A percentile compares a stretch with the other conserved stretches of the same genome.
These are phyloP conservation scores for Nakazawaea ernobii DNA, from an alignment of 805 yeast genomes.

Conservation along the genomic window DNA sequence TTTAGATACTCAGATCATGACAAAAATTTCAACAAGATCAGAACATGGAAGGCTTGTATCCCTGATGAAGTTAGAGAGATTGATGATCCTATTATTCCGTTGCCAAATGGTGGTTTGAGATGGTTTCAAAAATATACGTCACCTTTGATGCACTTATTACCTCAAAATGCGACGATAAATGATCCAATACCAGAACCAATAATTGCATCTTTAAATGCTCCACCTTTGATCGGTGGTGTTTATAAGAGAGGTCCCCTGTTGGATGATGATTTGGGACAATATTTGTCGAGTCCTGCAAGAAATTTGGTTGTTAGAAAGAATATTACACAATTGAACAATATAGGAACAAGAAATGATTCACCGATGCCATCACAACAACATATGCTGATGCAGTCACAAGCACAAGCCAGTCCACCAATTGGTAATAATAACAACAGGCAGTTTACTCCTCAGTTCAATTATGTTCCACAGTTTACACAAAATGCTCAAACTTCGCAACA, in stretches of 20 bases:
- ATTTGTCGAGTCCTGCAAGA: conserved; percentile 26
- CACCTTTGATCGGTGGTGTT: conserved; percentile 92
- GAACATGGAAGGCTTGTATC: conserved; percentile 98
- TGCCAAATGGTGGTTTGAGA: conserved; percentile 51
- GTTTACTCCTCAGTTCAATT: background rate
- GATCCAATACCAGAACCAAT: conserved; percentile 82
- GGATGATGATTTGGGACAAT: conserved; percentile 80
- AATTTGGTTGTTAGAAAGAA: conserved; percentile 16
- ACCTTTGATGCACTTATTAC: conserved; percentile 74
- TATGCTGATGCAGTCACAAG: background rate
- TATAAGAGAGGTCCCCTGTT: conserved; percentile 70
- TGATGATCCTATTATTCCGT: conserved; percentile 75
- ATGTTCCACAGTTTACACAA: conserved; percentile 9
- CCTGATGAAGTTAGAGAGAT: conserved; percentile 92
- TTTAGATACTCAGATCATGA: conserved; percentile 89
- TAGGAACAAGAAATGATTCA: conserved; percentile 8
- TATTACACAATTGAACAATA: conserved; percentile 9
- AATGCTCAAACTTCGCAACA: background rate
- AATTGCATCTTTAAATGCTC: conserved; percentile 78
- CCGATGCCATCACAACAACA: conserved; percentile 4
- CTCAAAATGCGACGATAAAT: conserved; percentile 62
- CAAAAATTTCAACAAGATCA: conserved; percentile 85
- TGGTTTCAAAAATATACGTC: conserved; percentile 73
- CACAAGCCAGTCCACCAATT: background rate
- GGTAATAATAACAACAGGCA: background rate